Evolutionary conservation across 495 filamentous ascomycete genomes (phyloP).

Genomic region (Lophium mytilinum): DNA sequence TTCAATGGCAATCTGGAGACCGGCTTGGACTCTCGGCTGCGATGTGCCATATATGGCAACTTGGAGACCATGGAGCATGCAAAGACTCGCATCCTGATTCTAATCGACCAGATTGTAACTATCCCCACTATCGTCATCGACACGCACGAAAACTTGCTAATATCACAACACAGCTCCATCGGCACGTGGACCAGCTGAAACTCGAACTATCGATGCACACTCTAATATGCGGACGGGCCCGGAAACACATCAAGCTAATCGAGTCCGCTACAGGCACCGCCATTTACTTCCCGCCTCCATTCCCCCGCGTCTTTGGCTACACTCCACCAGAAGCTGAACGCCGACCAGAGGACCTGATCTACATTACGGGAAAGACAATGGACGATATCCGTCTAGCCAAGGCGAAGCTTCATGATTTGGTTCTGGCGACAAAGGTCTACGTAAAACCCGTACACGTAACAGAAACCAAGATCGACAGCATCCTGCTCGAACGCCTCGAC

Average conservation of each 20-base stretch:
- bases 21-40: constrained; percentile 68
- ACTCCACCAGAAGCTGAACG: constrained; percentile 68
- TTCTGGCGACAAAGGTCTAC: constrained; percentile 67
- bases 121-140: constrained; percentile 5
- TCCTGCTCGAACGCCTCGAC: constrained; percentile 82
- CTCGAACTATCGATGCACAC: constrained; percentile 84
- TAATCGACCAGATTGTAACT: constrained; percentile 93
- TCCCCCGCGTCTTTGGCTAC: constrained; percentile 82
- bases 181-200: constrained; percentile 71
- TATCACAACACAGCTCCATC: constrained; percentile 58
- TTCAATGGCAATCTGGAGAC: constrained; percentile 63
- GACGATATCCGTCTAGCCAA: constrained; percentile 80
- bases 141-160: constrained; percentile 29
- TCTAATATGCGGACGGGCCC: constrained; percentile 78
- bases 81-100: constrained; percentile 89
- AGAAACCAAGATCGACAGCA: constrained; percentile 84
- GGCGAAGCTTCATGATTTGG: constrained; percentile 75
- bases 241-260: constrained; percentile 95
- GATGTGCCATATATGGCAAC: constrained; percentile 90
- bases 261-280: constrained; percentile 89
- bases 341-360: constrained; percentile 79
- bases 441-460: constrained; percentile 86
- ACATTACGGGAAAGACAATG: constrained; percentile 79
- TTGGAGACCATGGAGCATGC: constrained; percentile 93
- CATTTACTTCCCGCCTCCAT: constrained; percentile 94